phyloP scores from a whole-genome alignment of 2,329 filamentous ascomycete species.

The Zasmidium citrigriseum region DNA sequence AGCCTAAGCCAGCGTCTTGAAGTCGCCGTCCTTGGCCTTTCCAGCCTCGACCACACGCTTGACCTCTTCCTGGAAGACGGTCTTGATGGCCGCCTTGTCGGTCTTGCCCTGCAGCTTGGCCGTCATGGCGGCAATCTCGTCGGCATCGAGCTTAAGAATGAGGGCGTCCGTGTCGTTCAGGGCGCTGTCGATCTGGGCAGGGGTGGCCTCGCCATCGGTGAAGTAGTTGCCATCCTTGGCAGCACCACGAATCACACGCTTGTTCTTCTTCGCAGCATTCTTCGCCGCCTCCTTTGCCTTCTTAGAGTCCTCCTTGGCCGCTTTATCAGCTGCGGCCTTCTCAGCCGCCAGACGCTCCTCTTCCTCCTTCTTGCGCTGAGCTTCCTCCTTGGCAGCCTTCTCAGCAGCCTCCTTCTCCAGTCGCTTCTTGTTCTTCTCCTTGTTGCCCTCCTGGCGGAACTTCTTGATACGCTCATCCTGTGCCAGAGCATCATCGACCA shows the following conservation, averaged over 20 bases:
- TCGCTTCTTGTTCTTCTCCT: constrained; percentile 94
- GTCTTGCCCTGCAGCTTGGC: constrained; percentile 76
- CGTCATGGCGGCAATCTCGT: constrained; percentile 84
- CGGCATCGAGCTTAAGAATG: constrained; percentile 83
- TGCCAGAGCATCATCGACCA: constrained; percentile 83
- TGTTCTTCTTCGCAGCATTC: constrained; percentile 99
- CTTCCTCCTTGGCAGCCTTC: constrained; percentile 83
- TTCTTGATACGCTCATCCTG: constrained; percentile 95
- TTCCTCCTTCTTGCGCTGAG: constrained; percentile 77
- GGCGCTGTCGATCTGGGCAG: constrained; percentile 80
- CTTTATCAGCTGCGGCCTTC: constrained; percentile 70
- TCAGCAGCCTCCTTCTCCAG: constrained; percentile 88
- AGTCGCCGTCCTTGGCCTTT: constrained; percentile 82
- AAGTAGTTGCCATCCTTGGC: constrained; percentile 99
- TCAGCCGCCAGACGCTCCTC: constrained; percentile 63
- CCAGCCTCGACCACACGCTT: constrained; percentile 76
- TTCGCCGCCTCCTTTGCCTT: constrained; percentile 99
- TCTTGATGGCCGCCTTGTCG: constrained; percentile 81
- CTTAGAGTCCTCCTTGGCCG: constrained; percentile 78
- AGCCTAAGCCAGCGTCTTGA: constrained; percentile 56
- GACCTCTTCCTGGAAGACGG: constrained; percentile 75
- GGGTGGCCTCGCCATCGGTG: constrained; percentile 64
- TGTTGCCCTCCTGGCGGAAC: constrained; percentile 89
- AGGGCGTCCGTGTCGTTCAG: constrained; percentile 83
- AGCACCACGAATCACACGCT: constrained; percentile 89